A percentile compares a stretch with the other conserved stretches of the same genome.
Evolutionary conservation across 2,329 filamentous ascomycete species (phyloP).

Genomic region (Sclerotinia trifoliorum): DNA sequence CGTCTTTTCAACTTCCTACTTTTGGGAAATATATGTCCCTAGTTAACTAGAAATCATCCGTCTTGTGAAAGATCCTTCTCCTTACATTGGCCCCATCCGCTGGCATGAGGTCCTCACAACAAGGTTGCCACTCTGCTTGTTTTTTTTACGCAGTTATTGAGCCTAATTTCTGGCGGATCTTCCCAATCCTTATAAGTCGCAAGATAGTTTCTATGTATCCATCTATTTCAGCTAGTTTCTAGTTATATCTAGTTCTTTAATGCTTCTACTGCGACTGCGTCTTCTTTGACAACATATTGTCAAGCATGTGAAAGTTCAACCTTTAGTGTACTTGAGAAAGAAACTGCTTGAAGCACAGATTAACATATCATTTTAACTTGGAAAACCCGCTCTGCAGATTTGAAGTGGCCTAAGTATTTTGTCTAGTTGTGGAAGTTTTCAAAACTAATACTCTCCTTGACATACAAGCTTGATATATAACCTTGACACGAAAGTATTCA

Average conservation of each 20-base stretch:
- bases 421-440: neutral
- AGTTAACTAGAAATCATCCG: neutral
- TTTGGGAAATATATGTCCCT: too few species aligned
- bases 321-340: too few species aligned
- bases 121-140: neutral
- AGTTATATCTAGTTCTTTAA: neutral
- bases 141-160: neutral
- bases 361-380: neutral
- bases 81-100: neutral
- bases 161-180: neutral
- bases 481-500: neutral
- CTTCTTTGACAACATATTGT: neutral
- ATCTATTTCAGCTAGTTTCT: neutral
- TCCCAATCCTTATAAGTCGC: neutral
- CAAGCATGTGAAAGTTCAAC: neutral
- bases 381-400: neutral
- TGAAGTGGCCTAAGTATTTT: too few species aligned
- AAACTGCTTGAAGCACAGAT: neutral
- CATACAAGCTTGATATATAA: too few species aligned
- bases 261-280: neutral
- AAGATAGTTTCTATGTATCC: neutral
- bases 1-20: neutral
- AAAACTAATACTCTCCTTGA: neutral
- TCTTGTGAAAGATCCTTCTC: neutral
- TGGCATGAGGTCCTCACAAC: too few species aligned